These are phyloP conservation scores for Coriolopsis trogii DNA, from an alignment of 1,284 basidiomycete genomes.

Conservation along the genomic window DNA sequence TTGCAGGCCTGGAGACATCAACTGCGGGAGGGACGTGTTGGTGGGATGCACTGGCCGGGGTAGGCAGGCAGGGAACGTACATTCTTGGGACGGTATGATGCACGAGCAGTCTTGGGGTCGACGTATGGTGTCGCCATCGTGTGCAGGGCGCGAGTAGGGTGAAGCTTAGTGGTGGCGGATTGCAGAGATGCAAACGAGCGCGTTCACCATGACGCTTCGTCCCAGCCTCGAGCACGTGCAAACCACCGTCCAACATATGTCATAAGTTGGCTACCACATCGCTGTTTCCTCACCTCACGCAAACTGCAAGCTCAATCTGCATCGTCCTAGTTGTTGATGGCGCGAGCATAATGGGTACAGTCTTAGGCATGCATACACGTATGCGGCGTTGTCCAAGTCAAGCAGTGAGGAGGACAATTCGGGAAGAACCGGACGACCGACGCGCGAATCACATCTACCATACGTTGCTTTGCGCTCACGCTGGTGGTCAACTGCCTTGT, in stretches of 20 bases:
- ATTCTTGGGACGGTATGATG: slow-evolving; percentile 45
- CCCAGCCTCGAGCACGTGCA: too few relatives aligned
- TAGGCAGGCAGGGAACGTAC: slow-evolving; percentile 29
- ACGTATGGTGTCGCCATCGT: slow-evolving; percentile 39
- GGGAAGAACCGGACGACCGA: slow-evolving; percentile 6
- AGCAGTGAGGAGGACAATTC: not conserved
- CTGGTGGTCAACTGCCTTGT: not conserved
- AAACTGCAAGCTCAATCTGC: not conserved
- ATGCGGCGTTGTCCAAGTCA: not conserved
- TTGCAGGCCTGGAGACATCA: slow-evolving; percentile 84
- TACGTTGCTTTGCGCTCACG: not conserved
- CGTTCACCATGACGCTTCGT: too few relatives aligned
- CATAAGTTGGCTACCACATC: too few relatives aligned
- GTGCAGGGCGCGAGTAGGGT: not conserved
- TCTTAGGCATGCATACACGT: not conserved
- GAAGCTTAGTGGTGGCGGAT: not conserved
- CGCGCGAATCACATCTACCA: not conserved
- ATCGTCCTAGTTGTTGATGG: too few relatives aligned
- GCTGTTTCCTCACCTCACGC: not conserved
- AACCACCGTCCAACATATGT: too few relatives aligned
- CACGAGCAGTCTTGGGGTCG: slow-evolving; percentile 35
- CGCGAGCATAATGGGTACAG: too few relatives aligned
- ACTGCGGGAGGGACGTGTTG: slow-evolving; percentile 41
- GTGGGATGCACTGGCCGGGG: not conserved
- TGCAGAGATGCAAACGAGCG: too few relatives aligned